These are phyloP conservation scores for Deinandra increscens DNA, from an alignment of 129 eudicot species.

Conservation along the genomic window DNA sequence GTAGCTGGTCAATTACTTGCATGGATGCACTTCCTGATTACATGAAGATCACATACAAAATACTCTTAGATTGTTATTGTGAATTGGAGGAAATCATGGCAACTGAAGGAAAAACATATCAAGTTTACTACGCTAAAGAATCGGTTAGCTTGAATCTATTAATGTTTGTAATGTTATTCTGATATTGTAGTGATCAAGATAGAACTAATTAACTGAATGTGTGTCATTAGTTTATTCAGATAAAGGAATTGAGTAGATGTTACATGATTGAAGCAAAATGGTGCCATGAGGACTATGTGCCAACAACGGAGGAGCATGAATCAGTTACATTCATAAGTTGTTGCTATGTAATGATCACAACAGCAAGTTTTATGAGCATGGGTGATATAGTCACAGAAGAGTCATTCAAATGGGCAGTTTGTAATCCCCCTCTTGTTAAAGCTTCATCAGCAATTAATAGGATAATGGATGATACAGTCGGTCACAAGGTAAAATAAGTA, in stretches of 20 bases:
- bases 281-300: constrained; percentile 16
- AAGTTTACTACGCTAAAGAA: neutral
- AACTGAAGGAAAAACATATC: neutral
- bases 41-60: neutral
- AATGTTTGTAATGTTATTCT: neutral
- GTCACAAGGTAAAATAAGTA: constrained; percentile 40
- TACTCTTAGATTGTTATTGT: neutral
- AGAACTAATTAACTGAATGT: neutral
- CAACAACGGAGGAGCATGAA: constrained; percentile 25
- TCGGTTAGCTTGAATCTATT: neutral
- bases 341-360: neutral
- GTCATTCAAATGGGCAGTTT: constrained; percentile 24
- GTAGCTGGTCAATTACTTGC: neutral
- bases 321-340: neutral
- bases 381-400: constrained; percentile 20
- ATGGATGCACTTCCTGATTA: constrained; percentile 3
- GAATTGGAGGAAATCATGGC: constrained; percentile 9
- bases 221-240: neutral
- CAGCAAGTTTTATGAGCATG: constrained; percentile 18
- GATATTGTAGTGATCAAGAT: neutral
- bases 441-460: constrained; percentile 15
- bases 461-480: constrained; percentile 34
- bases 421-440: constrained; percentile 7
- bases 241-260: constrained; percentile 4
- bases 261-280: constrained; percentile 32